Evolutionary conservation across 176 grass and related monocot species (phyloP), one percentile per base, ranked within the genome.

Genomic region (Alopecurus myosuroides): DNA sequence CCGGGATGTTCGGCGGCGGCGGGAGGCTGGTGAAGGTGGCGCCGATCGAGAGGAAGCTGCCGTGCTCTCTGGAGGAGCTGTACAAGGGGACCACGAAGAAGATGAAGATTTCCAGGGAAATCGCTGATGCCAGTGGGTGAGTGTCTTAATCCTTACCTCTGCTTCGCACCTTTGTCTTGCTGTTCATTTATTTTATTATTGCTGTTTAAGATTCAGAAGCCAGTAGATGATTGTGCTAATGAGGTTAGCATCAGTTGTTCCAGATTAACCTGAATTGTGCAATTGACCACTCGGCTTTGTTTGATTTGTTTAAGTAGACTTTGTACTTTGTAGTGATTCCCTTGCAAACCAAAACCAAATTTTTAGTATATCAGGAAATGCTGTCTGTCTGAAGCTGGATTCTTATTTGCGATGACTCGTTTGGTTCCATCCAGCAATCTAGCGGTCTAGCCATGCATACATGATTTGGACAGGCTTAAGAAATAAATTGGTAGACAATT

Each of bases 101-200:
- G 85, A 95, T 95, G 96, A 98, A 95, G 91, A 95, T 95, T 40
- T 98, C 91, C 72, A 92, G 93, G 69, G 91, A 95, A 64, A 95
- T 98, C 26, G 89, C 95, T 5, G 95, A 97, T 60, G 76, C 77
- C 33, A 97, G 95, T 69, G 95, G 95, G 95, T 75, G 71, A 75
- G 71, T 11, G 7, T 5, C 9, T 2, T 11, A 18, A 18, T 67
- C 8, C 71, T 45, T 3, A 15, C 40, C 44, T 33, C 19, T 69
- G 34, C 9, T 6, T 49, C 9, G 22, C 17, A 57, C 3, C 2
- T 53, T 7, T 17, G 14, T n/a, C 15, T 33, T 12, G 18, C n/a
- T 37, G 55, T 0, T 14, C 13, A n/a, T 82, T 23, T 46, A 11
- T 55, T 44, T 52, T 45, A 9, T 34, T 58, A 26, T 26, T 58